Evolutionary conservation across 371 early-diverging fungal genomes (phyloP), one percentile per base, ranked within the genome.

Genomic region (Mucor circinelloides): DNA sequence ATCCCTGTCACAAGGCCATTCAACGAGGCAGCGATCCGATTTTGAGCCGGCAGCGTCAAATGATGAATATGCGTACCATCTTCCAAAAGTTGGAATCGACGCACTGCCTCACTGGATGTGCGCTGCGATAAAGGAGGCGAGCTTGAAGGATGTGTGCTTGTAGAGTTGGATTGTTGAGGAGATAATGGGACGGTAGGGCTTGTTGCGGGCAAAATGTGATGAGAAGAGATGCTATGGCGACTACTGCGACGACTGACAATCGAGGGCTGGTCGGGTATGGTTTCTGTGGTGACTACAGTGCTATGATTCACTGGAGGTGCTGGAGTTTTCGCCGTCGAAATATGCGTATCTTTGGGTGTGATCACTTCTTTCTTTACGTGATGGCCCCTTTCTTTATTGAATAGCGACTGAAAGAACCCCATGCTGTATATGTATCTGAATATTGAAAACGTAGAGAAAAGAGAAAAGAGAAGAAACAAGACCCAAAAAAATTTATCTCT

Each of bases 31-130:
- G 75, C 70, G n/a, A 83, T 68, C 50, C 70, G 70, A 36, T 66
- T 80, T n/a, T 64, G 70, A 23, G 75, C 61, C 19, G 74, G 74
- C 19, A 67, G 60, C 4, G 66, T 65, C 58, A 83, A 67, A 66
- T 79, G 77, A 60, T 83, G 83, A 6, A 8, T 42, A 67, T 83
- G 83, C 8, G 72, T 69, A 2, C 77, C 73, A 40, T 83, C 72
- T 6, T 70, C 74, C 13, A 55, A 40, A 31, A 70, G 8, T 34
- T 75, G 75, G 36, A 83, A 83, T 27, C 83, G 73, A 38, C 62
- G 34, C 9, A 23, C 23, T 9, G 38, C 27, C 17, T 70, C 62
- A 12, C 30, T 54, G 1, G 71, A 70, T 17, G 46, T 8, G 4
- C 59, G 48, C 23, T 50, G 57, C 40, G 63, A 66, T 7, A 48